These are phyloP conservation scores for Camelina hispida DNA, from an alignment of 345 rosid species.

Conservation along the genomic window DNA sequence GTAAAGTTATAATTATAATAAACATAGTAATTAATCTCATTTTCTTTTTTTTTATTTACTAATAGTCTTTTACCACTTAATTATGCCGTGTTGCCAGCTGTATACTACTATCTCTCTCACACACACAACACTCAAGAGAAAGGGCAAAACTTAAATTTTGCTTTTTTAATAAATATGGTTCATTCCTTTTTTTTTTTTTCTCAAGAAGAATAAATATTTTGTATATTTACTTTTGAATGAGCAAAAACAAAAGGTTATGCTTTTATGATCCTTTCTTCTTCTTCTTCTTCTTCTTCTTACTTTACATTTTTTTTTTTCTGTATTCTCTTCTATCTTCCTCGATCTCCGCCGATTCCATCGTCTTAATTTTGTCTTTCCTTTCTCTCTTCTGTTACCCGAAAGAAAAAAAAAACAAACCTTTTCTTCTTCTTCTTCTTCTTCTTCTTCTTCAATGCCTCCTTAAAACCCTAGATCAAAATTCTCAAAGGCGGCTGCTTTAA, in stretches of 20 bases:
- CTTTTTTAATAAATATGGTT: constrained; percentile 19
- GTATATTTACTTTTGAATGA: background rate
- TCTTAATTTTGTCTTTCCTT: constrained; percentile 29
- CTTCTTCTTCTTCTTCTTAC: too few relatives aligned
- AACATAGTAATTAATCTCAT: too few relatives aligned
- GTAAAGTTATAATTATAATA: too few relatives aligned
- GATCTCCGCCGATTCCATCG: constrained; percentile 44
- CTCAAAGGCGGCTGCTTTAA: background rate
- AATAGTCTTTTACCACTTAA: background rate
- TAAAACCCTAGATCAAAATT: constrained; percentile 38
- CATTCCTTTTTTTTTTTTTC: constrained; percentile 14
- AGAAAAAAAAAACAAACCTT: background rate
- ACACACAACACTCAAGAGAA: background rate
- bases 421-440: constrained; percentile 9
- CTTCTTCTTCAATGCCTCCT: constrained; percentile 41
- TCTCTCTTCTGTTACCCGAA: background rate
- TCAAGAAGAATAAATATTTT: too few relatives aligned
- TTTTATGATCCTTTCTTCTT: constrained; percentile 25
- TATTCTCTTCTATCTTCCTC: constrained; percentile 32
- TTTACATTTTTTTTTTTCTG: background rate
- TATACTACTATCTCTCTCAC: background rate
- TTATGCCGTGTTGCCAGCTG: constrained; percentile 33
- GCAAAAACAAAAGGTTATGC: constrained; percentile 22
- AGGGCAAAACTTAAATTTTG: constrained; percentile 16
- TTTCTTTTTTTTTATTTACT: background rate